phyloP scores from a whole-genome alignment of 2,329 filamentous ascomycete species.

The Nemania diffusa region DNA sequence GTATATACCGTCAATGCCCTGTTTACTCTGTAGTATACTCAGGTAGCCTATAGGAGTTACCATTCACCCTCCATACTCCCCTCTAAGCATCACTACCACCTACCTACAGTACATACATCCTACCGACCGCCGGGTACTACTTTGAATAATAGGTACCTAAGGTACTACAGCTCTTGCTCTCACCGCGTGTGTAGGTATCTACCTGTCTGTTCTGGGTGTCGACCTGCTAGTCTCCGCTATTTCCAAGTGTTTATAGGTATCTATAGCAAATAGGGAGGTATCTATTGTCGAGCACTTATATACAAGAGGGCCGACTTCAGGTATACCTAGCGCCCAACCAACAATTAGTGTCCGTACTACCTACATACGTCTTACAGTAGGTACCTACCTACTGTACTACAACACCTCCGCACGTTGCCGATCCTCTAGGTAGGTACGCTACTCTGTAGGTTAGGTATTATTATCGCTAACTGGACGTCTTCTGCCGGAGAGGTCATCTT shows the following conservation, averaged over 20 bases:
- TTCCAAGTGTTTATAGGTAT: not conserved
- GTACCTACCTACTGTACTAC: not conserved
- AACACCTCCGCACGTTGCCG: slow-evolving; percentile 27
- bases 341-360: not conserved
- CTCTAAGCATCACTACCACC: slow-evolving; percentile 2
- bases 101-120: not conserved
- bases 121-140: too few relatives aligned
- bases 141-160: not conserved
- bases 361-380: not conserved
- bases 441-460: slow-evolving; percentile 5
- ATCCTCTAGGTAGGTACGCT: slow-evolving; percentile 18
- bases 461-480: slow-evolving; percentile 5
- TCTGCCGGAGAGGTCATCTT: slow-evolving; percentile 9
- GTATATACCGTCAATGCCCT: slow-evolving; percentile 11
- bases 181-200: slow-evolving; percentile 19
- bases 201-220: not conserved
- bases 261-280: not conserved
- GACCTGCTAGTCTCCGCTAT: not conserved
- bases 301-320: not conserved
- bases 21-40: not conserved
- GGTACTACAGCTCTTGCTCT: slow-evolving; percentile 4
- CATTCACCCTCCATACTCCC: slow-evolving; percentile 3
- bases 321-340: not conserved
- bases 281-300: not conserved
- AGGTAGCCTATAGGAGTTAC: slow-evolving; percentile 15